Percentiles rank a stretch among this genome's conserved stretches.
These are phyloP conservation scores for Fragaria iinumae DNA, from an alignment of 306 rosid species.

Conservation along the genomic window DNA sequence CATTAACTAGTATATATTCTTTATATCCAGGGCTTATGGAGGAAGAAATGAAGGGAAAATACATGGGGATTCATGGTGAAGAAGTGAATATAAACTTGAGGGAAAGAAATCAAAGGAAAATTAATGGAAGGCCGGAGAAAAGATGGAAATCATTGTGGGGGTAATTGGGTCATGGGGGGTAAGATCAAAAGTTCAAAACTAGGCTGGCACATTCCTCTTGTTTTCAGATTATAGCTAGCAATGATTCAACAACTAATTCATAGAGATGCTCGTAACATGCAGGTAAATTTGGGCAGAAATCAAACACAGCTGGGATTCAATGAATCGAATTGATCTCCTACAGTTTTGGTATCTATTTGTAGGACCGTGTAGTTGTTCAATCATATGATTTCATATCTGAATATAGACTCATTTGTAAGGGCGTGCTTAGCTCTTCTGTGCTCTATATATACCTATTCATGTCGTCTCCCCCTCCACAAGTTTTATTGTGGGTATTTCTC, in stretches of 20 bases:
- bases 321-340: not conserved
- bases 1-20: too few relatives aligned
- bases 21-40: not conserved
- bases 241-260: not conserved
- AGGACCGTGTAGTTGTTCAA: not conserved
- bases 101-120: not conserved
- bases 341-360: not conserved
- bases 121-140: too few relatives aligned
- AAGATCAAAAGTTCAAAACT: not conserved
- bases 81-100: too few relatives aligned
- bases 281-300: not conserved
- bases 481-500: not conserved
- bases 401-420: not conserved
- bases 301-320: not conserved
- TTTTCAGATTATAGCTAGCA: not conserved
- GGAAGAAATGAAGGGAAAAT: not conserved
- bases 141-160: not conserved
- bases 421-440: not conserved
- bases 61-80: too few relatives aligned
- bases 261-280: not conserved
- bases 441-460: not conserved
- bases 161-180: not conserved
- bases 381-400: not conserved
- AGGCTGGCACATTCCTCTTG: not conserved
- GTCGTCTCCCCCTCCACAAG: conserved; percentile 7